Percentiles rank a stretch among this genome's conserved stretches.
Conservation (phyloP, 495 filamentous ascomycete genomes). For the Evansstolkia leycettana region DNA sequence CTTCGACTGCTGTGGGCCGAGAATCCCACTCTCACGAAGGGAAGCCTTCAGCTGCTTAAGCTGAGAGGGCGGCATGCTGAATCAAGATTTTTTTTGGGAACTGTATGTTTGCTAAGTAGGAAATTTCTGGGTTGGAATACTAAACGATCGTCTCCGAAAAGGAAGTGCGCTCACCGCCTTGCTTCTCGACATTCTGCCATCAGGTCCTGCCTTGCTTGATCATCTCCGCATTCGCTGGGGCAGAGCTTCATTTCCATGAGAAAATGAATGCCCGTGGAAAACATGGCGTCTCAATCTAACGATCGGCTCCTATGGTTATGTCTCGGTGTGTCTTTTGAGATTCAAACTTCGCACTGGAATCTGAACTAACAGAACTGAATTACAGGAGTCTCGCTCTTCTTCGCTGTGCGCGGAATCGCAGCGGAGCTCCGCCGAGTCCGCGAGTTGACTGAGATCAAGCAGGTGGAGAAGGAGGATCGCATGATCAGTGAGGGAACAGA, state of each 20-base stretch:
- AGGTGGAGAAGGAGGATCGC: constrained; percentile 31
- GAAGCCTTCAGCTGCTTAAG: constrained; percentile 90
- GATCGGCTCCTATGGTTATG: constrained; percentile 34
- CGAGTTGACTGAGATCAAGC: constrained; percentile 36
- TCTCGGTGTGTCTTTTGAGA: constrained; percentile 25
- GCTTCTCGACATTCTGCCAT: constrained; percentile 22
- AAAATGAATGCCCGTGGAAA: no score
- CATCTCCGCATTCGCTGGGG: constrained; percentile 27
- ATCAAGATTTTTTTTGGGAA: constrained; percentile 1
- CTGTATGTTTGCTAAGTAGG: constrained; percentile 3
- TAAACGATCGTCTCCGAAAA: constrained; percentile 7
- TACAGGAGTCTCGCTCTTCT: constrained; percentile 33
- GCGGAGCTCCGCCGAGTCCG: constrained; percentile 33
- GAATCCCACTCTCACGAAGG: constrained; percentile 72
- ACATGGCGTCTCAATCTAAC: constrained; percentile 28
- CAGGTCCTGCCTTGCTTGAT: constrained; percentile 1
- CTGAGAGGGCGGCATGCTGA: constrained; percentile 82
- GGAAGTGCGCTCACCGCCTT: constrained; percentile 24
- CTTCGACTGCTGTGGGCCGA: constrained; percentile 81
- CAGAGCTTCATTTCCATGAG: no score
- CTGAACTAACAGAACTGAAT: background rate
- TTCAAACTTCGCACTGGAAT: background rate
- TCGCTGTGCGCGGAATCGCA: constrained; percentile 32
- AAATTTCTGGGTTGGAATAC: constrained; percentile 6
- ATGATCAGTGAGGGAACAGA: constrained; percentile 36